phyloP scores from a whole-genome alignment of 2,329 filamentous ascomycete genomes.

The Sclerotinia trifoliorum region DNA sequence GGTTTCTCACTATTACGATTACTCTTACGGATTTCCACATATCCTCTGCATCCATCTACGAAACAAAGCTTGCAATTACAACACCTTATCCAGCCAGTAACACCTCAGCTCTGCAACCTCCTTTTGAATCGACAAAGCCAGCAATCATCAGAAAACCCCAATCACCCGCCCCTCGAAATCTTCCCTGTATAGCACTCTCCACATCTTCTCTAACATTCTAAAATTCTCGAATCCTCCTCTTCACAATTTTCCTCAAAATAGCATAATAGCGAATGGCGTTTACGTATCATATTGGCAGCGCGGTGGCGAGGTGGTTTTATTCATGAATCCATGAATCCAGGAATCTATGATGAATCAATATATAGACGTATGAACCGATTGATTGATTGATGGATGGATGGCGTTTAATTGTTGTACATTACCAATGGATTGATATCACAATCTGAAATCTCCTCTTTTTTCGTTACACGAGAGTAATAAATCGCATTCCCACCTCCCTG shows the following conservation, averaged over 20 bases:
- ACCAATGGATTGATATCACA: constrained; percentile 13
- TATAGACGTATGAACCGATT: not conserved
- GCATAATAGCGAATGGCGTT: constrained; percentile 17
- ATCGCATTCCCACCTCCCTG: not conserved
- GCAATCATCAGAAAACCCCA: not conserved
- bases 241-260: not conserved
- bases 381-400: constrained; percentile 11
- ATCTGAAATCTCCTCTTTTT: constrained; percentile 17
- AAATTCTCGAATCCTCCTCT: not conserved
- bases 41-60: not conserved
- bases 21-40: not conserved
- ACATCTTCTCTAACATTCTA: not conserved
- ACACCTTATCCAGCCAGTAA: not conserved
- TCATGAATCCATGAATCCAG: constrained; percentile 2
- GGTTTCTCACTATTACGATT: not conserved
- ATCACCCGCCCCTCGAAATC: not conserved
- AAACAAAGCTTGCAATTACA: not conserved
- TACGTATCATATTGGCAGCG: constrained; percentile 6
- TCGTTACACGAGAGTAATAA: not conserved
- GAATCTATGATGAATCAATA: constrained; percentile 1
- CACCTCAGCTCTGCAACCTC: not conserved
- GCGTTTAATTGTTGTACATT: constrained; percentile 16
- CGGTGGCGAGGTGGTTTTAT: constrained; percentile 9
- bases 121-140: not conserved
- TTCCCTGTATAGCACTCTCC: constrained; percentile 1